Evolutionary conservation across 305 asterid genomes (phyloP), one percentile per base, ranked within the genome.

Genomic region (Rubia balearica): DNA sequence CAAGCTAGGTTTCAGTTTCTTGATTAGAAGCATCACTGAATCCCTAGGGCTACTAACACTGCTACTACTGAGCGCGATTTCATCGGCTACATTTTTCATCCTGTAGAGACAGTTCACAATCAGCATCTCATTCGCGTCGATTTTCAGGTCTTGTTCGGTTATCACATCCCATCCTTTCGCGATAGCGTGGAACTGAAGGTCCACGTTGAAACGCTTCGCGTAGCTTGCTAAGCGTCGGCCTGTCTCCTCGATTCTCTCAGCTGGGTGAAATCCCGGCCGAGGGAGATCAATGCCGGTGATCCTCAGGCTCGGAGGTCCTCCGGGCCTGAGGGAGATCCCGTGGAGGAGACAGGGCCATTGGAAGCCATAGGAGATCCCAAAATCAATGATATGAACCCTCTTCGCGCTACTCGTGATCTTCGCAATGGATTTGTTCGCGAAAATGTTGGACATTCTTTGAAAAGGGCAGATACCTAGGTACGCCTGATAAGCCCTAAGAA

Each of bases 321-420:
- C 87, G 0, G 83, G 77, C 76, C 91, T 81, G 64, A 71, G 43
- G 1, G 98, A 87, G 48, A 93, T 85, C 5, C 75, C 80, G 68
- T 90, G 96, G 70, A 93, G 89, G 65, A 93, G 85, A 68, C 84
- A 76, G 38, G 96, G 98, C 98, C 98, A 93, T 63, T 90, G 98
- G 79, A 93, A 90, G 73, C 98, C 98, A 43, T 90, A 89, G 16
- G 79, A 80, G 69, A 92, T 89, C 24, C 98, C 98, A 38, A 90
- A 92, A 81, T 92, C 98, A 61, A 93, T 79, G 7, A 93, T 77
- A 59, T 93, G 98, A 76, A 93, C 84, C 3, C 80, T 74, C 16
- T 77, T 73, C 11, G 89, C 88, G 21, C 71, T 80, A 14, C 77
- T 75, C 7, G 93, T 80, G 59, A 79, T 68, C 45, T 69, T 59